Conservation (phyloP, 768 basidiomycete species). For the Mycena indigotica region DNA sequence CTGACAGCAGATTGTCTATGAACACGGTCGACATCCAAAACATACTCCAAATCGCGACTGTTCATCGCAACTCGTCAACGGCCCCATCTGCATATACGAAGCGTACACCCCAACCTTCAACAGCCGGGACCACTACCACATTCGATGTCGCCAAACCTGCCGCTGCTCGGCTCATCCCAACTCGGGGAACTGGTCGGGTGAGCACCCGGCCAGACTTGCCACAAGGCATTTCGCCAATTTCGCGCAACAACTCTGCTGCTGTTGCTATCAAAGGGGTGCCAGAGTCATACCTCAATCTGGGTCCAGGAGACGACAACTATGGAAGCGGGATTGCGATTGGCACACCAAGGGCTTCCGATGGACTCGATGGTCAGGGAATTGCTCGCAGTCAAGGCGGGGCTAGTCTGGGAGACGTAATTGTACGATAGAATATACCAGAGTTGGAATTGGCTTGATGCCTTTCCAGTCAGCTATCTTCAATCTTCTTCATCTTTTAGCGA, state of each 20-base stretch:
- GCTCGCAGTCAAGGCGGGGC: neutral
- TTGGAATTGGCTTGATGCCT: constrained; percentile 7
- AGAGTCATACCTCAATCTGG: constrained; percentile 15
- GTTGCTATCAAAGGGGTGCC: constrained; percentile 1
- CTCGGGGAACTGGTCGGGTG: too few species aligned
- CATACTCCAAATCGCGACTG: constrained; percentile 55
- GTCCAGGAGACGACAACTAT: constrained; percentile 1
- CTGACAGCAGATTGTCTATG: constrained; percentile 31
- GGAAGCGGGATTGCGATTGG: neutral
- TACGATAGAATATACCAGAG: neutral
- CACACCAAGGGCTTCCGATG: neutral
- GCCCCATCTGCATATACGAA: constrained; percentile 16
- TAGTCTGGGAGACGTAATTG: constrained; percentile 12
- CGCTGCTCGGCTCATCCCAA: constrained; percentile 11
- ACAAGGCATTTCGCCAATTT: neutral
- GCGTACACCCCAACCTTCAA: constrained; percentile 12
- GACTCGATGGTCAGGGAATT: neutral
- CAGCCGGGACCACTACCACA: constrained; percentile 13
- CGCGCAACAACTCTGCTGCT: constrained; percentile 10
- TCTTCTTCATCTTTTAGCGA: neutral
- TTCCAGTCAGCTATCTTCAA: neutral
- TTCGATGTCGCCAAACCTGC: constrained; percentile 18
- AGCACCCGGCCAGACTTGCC: constrained; percentile 17
- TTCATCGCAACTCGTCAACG: constrained; percentile 31
- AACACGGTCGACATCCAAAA: constrained; percentile 52